Evolutionary conservation across 2,329 filamentous ascomycete genomes (phyloP).

Genomic region (Aspergillus quadrilineatus): DNA sequence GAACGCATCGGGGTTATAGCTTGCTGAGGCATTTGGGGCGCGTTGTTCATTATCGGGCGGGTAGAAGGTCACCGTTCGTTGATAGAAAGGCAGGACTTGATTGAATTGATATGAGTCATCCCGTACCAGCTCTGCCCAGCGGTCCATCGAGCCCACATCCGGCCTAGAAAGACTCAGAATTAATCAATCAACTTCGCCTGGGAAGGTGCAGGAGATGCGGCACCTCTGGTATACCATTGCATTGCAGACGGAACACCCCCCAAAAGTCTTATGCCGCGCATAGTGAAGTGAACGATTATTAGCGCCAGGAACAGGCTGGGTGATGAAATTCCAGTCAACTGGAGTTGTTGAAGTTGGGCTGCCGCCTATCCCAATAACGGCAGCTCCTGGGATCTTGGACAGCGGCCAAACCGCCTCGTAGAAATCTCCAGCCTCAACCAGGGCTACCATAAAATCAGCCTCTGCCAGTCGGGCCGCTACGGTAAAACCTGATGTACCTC

Average conservation of each 20-base stretch:
- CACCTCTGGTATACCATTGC: not conserved
- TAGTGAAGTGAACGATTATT: not conserved
- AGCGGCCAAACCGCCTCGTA: slow-evolving; percentile 8
- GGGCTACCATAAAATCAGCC: slow-evolving; percentile 9
- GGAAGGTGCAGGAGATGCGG: no score
- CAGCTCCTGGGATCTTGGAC: not conserved
- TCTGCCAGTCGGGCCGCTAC: slow-evolving; percentile 23
- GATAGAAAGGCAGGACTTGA: not conserved
- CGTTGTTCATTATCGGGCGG: not conserved
- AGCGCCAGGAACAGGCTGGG: not conserved
- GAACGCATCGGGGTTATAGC: not conserved
- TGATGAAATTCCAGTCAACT: not conserved
- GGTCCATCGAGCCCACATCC: not conserved
- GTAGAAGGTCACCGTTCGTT: not conserved
- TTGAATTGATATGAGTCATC: not conserved
- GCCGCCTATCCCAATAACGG: not conserved
- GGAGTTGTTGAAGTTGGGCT: not conserved
- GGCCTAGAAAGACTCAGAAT: no score
- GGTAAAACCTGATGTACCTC: slow-evolving; percentile 24
- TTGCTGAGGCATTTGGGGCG: not conserved
- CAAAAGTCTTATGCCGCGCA: not conserved
- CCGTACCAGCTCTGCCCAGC: not conserved
- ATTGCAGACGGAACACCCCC: not conserved
- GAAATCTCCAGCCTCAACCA: slow-evolving; percentile 27
- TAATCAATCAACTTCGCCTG: no score